These are phyloP conservation scores for Eucalyptus shirleyi DNA, from an alignment of 345 rosid species.

Conservation along the genomic window DNA sequence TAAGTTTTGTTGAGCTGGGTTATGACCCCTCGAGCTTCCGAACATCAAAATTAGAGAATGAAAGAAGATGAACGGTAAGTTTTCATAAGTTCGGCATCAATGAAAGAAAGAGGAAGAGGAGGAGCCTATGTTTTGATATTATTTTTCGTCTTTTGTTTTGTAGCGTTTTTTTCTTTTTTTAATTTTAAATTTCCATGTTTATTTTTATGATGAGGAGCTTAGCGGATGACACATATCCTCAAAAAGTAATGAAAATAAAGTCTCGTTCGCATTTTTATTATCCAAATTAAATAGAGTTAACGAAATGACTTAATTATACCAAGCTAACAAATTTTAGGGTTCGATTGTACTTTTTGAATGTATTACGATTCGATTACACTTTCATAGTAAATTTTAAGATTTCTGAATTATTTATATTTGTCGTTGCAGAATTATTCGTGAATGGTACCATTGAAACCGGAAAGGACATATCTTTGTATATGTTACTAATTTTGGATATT, in stretches of 20 bases:
- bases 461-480: too few relatives aligned
- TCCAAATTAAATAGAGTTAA: accelerated
- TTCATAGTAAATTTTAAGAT: neutral
- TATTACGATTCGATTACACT: accelerated
- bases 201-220: neutral
- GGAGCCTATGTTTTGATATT: neutral
- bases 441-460: neutral
- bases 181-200: neutral
- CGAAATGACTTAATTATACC: neutral
- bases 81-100: neutral
- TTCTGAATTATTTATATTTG: neutral
- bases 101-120: neutral
- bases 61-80: neutral
- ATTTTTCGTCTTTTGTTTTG: neutral
- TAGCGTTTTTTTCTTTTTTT: neutral
- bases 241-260: neutral
- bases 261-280: neutral
- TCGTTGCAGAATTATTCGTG: accelerated
- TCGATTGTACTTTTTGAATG: neutral
- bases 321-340: neutral
- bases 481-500: neutral
- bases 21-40: neutral
- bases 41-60: neutral
- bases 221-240: neutral
- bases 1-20: neutral